phyloP scores from a whole-genome alignment of 208 protist species.

The Crithidia expoeki region DNA sequence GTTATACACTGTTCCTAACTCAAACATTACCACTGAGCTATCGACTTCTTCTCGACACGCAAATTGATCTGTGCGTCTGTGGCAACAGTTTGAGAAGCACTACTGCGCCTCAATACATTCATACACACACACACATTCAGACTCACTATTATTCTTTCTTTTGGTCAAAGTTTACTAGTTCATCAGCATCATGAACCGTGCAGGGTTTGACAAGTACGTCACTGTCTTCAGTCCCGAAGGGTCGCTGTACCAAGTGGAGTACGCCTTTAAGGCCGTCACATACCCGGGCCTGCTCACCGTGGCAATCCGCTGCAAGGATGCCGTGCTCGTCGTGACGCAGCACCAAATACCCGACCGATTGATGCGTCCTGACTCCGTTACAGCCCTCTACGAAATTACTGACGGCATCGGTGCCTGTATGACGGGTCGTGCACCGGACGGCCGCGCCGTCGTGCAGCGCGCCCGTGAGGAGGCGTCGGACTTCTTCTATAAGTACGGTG shows the following conservation, averaged over 20 bases:
- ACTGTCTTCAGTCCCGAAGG: slow-evolving; percentile 99
- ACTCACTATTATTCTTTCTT: background rate
- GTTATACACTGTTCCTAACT: no score
- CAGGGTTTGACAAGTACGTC: slow-evolving; percentile 98
- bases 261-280: slow-evolving; percentile 98
- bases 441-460: slow-evolving; percentile 90
- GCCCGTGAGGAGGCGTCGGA: slow-evolving; percentile 95
- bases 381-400: slow-evolving; percentile 95
- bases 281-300: slow-evolving; percentile 96
- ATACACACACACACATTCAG: background rate
- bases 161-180: no score
- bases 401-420: slow-evolving; percentile 94
- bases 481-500: slow-evolving; percentile 96
- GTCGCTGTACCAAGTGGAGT: slow-evolving; percentile 99
- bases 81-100: no score
- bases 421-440: slow-evolving; percentile 95
- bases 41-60: no score
- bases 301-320: slow-evolving; percentile 95
- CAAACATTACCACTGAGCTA: no score
- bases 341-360: slow-evolving; percentile 98
- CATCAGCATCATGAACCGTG: slow-evolving; percentile 61
- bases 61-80: no score
- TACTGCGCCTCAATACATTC: no score
- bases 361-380: slow-evolving; percentile 95
- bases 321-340: slow-evolving; percentile 95